These are phyloP conservation scores for Eucalyptus cloeziana DNA, from an alignment of 345 rosid genomes.

Conservation along the genomic window DNA sequence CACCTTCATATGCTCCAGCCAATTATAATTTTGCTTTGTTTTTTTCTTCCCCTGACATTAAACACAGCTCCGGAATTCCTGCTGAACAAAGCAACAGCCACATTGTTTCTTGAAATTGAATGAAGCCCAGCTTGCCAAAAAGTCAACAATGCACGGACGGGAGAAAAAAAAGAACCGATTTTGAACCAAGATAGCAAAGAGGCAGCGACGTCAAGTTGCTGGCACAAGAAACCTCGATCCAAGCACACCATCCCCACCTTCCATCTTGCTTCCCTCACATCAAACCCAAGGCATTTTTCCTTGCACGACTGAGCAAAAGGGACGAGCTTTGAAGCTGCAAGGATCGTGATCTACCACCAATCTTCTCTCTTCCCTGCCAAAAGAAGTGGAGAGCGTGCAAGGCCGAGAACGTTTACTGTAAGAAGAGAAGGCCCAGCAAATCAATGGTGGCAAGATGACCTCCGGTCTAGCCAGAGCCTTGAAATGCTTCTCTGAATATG, in stretches of 20 bases:
- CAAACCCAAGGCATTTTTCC: neutral
- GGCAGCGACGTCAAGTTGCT: neutral
- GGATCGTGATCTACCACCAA: neutral
- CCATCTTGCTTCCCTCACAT: neutral
- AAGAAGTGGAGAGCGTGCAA: neutral
- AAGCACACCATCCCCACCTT: neutral
- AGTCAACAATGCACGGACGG: neutral
- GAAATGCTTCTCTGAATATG: neutral
- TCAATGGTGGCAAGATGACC: neutral
- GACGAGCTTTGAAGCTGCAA: neutral
- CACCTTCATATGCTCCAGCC: neutral
- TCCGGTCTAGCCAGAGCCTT: neutral
- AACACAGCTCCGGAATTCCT: conserved; percentile 9
- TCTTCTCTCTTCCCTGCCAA: neutral
- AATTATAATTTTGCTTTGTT: neutral
- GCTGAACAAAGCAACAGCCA: conserved; percentile 14
- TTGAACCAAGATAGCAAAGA: conserved; percentile 1
- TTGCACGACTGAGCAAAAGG: neutral
- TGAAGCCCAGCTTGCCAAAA: conserved; percentile 5
- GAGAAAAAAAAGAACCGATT: neutral
- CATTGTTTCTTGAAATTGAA: conserved; percentile 11
- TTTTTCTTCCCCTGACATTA: neutral
- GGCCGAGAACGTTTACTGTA: neutral
- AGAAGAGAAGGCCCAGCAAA: neutral
- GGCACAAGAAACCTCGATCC: neutral